Base-by-base conservation (phyloP, 169 alveolate species). In the Eimeria sp. region DNA sequence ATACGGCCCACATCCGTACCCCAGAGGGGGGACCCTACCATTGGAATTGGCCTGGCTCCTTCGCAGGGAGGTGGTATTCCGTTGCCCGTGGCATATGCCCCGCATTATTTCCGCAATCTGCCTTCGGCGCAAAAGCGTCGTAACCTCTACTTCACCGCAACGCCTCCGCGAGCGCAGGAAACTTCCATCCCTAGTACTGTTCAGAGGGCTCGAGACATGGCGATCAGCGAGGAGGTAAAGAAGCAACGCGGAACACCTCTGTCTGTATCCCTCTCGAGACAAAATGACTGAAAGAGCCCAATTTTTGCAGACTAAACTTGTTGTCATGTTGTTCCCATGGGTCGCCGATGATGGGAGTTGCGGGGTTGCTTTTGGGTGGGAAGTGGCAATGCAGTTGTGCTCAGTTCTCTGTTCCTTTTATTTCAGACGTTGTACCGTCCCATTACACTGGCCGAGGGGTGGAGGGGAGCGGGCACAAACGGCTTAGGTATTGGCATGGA, bases 51-150 rank as follows among this genome's bases (percentile, higher is more conserved):
- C 25, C 58, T 85, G 13, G 82, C 93, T 20, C 93, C 93, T 85
- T 85, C 93, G n/a, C 93, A 85, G 72, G 93, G 93, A 60, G 93
- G 93, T 40, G 93, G 93, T n/a, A 85, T 85, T 43, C 93, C 93
- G 10, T 80, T 40, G 30, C 93, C 93, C n/a, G 93, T 85, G 16
- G 93, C 93, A 23, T 85, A 85, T 40, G 93, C 93, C 20, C 93
- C 93, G 40, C 93, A 85, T 30, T 85, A 85, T 30, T 85, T 85
- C 46, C 93, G 93, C 66, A 52, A 62, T n/a, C 62, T 85, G 58
- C 93, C 93, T 20, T 85, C 93, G 71, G 78, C 93, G 14, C 93
- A 85, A 43, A 85, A 20, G 93, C 93, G 93, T 64, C 93, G 93
- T 62, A 85, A 85, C 64, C 52, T 85, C 60, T 85, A 85, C 82